Conservation (phyloP, 2,329 filamentous ascomycete species). For the Phoma sp. region DNA sequence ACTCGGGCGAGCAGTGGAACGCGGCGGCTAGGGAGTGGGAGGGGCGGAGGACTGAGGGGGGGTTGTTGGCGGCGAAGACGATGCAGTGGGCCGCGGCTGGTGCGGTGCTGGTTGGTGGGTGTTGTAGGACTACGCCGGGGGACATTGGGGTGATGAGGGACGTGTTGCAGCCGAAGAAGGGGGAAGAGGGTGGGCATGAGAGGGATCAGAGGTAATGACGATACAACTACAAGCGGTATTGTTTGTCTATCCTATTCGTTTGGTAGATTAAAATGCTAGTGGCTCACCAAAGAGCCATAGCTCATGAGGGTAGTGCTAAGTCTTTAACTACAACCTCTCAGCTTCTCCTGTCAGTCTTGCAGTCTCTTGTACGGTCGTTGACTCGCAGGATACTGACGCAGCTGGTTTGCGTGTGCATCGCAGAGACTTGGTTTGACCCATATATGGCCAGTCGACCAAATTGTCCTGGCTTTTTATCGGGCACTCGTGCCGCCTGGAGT, state of each 20-base stretch:
- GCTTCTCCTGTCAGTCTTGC: no score
- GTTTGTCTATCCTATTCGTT: no score
- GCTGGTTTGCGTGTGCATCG: no score
- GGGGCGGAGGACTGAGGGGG: conserved; percentile 33
- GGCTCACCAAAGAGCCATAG: no score
- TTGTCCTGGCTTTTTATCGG: background rate
- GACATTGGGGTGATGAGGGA: conserved; percentile 48
- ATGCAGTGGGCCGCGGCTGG: conserved; percentile 46
- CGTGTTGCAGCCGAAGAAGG: conserved; percentile 21
- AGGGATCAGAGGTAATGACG: background rate
- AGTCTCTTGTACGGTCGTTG: no score
- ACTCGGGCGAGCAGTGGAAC: conserved; percentile 57
- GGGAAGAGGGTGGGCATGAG: background rate
- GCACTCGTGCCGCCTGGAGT: background rate
- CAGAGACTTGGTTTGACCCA: no score
- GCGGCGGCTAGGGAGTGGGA: conserved; percentile 48
- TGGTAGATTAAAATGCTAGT: no score
- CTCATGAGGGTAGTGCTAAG: no score
- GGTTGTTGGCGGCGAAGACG: conserved; percentile 35
- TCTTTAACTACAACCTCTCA: no score
- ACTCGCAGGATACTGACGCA: no score
- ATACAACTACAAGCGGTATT: no score
- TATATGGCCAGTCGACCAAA: no score
- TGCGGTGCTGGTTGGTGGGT: conserved; percentile 55
- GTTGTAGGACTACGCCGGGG: conserved; percentile 54